Evolutionary conservation across 2,329 filamentous ascomycete species (phyloP).

Genomic region (Ophiostoma quercus): DNA sequence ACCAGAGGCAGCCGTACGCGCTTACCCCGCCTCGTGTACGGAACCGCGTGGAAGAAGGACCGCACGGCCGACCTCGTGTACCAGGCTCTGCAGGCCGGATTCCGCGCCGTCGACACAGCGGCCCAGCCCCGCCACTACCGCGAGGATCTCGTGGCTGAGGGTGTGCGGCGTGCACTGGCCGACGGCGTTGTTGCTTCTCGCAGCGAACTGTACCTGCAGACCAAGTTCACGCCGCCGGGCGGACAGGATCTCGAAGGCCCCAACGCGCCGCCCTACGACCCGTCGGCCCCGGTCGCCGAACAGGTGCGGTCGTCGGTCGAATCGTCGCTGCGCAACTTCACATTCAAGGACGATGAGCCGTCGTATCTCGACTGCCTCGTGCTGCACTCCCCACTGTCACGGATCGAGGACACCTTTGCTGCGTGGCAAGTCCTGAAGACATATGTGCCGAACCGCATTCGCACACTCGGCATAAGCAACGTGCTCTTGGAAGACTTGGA

Average conservation of each 20-base stretch:
- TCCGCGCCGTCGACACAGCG: slow-evolving; percentile 70
- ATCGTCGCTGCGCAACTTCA: slow-evolving; percentile 61
- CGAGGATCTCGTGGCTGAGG: slow-evolving; percentile 64
- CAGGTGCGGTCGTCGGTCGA: slow-evolving; percentile 64
- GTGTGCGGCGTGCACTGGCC: slow-evolving; percentile 55
- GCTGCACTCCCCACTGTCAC: slow-evolving; percentile 57
- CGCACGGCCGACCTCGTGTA: slow-evolving; percentile 62
- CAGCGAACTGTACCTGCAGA: slow-evolving; percentile 66
- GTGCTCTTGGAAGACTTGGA: slow-evolving; percentile 54
- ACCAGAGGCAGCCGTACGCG: slow-evolving; percentile 31
- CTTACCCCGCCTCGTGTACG: slow-evolving; percentile 61
- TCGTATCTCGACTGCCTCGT: slow-evolving; percentile 66
- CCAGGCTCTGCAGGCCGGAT: slow-evolving; percentile 61
- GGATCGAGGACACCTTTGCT: slow-evolving; percentile 47
- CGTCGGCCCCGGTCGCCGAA: slow-evolving; percentile 51
- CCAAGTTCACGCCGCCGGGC: slow-evolving; percentile 67
- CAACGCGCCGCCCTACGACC: slow-evolving; percentile 58
- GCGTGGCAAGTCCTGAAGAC: slow-evolving; percentile 63
- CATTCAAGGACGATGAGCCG: slow-evolving; percentile 26
- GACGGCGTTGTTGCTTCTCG: slow-evolving; percentile 50
- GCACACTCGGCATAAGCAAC: slow-evolving; percentile 71
- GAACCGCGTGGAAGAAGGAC: slow-evolving; percentile 81
- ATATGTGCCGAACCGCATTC: slow-evolving; percentile 61
- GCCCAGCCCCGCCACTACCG: slow-evolving; percentile 74
- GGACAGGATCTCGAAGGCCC: slow-evolving; percentile 51